These are phyloP conservation scores for Mycogone perniciosa DNA, from an alignment of 2,329 filamentous ascomycete species.

Conservation along the genomic window DNA sequence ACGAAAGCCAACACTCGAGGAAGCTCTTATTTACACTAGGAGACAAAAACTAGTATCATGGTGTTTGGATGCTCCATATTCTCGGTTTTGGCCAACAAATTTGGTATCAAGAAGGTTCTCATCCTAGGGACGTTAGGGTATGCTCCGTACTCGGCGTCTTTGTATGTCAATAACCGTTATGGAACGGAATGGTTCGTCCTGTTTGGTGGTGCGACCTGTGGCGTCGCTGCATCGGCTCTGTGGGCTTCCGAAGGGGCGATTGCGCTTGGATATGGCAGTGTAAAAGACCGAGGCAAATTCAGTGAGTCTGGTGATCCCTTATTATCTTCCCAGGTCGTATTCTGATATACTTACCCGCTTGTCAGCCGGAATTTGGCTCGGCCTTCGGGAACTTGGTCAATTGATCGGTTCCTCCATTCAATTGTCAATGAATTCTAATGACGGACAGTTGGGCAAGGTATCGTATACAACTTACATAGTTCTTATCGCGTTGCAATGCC, in stretches of 20 bases:
- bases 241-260: constrained; percentile 46
- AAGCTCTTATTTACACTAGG: no score
- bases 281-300: background rate
- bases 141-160: constrained; percentile 39
- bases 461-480: constrained; percentile 22
- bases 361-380: constrained; percentile 35
- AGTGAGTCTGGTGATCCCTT: background rate
- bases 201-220: constrained; percentile 41
- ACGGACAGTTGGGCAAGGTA: constrained; percentile 19
- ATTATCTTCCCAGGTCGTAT: background rate
- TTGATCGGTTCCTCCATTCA: constrained; percentile 41
- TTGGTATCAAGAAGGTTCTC: constrained; percentile 41
- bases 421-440: constrained; percentile 34
- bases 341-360: background rate
- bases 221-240: constrained; percentile 43
- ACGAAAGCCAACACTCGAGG: no score
- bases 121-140: constrained; percentile 41
- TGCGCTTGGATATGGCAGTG: constrained; percentile 35
- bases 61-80: constrained; percentile 38
- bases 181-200: constrained; percentile 48
- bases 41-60: no score
- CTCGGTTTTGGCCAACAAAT: constrained; percentile 32
- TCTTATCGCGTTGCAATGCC: constrained; percentile 23
- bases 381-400: constrained; percentile 44
- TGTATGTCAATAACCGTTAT: constrained; percentile 44